Evolutionary conservation across 2,329 filamentous ascomycete genomes (phyloP).

Genomic region (Lasiodiplodia gonubiensis): DNA sequence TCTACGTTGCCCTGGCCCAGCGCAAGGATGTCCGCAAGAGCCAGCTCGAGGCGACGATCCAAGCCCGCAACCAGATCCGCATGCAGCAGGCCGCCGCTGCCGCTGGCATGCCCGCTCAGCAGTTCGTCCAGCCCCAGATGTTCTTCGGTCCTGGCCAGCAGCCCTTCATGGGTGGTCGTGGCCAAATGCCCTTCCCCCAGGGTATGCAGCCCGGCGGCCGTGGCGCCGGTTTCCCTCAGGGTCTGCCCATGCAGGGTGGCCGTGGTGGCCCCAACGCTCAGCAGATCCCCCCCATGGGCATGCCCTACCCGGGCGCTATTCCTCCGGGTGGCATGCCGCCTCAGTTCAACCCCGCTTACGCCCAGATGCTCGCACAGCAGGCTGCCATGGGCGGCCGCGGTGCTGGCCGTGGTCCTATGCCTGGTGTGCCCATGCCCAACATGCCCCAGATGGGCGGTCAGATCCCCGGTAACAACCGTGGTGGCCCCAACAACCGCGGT

Average conservation of each 20-base stretch:
- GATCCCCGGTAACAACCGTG: conserved; percentile 45
- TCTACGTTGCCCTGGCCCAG: conserved; percentile 97
- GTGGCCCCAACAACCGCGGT: conserved; percentile 47
- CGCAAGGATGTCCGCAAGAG: conserved; percentile 99
- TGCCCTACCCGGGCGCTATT: conserved; percentile 68
- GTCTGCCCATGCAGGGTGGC: conserved; percentile 82
- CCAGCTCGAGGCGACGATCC: conserved; percentile 98
- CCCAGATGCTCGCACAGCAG: conserved; percentile 71
- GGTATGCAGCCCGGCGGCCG: conserved; percentile 75
- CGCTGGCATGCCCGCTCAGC: conserved; percentile 78
- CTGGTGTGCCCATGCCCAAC: conserved; percentile 66
- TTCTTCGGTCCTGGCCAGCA: conserved; percentile 88
- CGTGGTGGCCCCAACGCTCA: conserved; percentile 79
- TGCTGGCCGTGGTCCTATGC: conserved; percentile 70
- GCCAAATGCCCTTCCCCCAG: conserved; percentile 66
- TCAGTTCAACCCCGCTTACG: conserved; percentile 77
- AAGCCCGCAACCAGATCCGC: conserved; percentile 96
- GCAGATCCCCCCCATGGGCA: conserved; percentile 87
- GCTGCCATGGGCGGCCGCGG: conserved; percentile 61
- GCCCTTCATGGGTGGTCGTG: conserved; percentile 65
- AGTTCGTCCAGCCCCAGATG: conserved; percentile 87
- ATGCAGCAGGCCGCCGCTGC: conserved; percentile 96
- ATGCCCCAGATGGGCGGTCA: conserved; percentile 65
- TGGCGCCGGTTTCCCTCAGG: conserved; percentile 81
- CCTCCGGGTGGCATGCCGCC: conserved; percentile 71